Evolutionary conservation across 2,329 filamentous ascomycete genomes (phyloP).

Genomic region (Chaetomium sp.): DNA sequence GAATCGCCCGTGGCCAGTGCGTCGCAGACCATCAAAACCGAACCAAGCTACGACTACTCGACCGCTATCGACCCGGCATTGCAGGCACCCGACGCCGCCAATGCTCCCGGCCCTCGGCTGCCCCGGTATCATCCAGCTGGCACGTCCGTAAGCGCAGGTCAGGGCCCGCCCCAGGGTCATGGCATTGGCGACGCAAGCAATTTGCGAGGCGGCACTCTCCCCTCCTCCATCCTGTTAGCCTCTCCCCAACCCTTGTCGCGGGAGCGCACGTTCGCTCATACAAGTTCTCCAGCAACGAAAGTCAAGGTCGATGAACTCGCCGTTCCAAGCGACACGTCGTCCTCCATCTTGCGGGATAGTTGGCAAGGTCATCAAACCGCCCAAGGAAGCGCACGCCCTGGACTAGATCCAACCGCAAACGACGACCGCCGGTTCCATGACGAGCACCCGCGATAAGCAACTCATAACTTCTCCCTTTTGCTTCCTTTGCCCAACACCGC

Average conservation of each 20-base stretch:
- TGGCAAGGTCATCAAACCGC: constrained; percentile 64
- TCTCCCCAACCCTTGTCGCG: constrained; percentile 21
- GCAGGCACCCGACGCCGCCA: constrained; percentile 19
- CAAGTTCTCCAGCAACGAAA: constrained; percentile 46
- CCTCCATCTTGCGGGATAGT: constrained; percentile 45
- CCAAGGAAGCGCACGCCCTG: constrained; percentile 62
- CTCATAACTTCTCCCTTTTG: constrained; percentile 59
- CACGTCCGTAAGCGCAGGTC: constrained; percentile 8
- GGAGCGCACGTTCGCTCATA: constrained; percentile 38
- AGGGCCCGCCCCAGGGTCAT: background rate
- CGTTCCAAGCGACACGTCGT: constrained; percentile 50
- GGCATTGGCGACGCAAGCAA: constrained; percentile 12
- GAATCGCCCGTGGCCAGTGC: constrained; percentile 26
- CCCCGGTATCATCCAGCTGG: constrained; percentile 20
- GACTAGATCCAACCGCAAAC: constrained; percentile 45
- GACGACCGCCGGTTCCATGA: constrained; percentile 30
- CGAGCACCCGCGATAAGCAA: constrained; percentile 45
- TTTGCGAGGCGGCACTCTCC: constrained; percentile 42
- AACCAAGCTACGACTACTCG: constrained; percentile 31
- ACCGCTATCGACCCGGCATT: constrained; percentile 29
- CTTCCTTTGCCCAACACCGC: constrained; percentile 54
- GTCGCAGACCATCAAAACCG: constrained; percentile 28
- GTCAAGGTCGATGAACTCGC: constrained; percentile 72
- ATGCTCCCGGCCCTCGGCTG: constrained; percentile 9
- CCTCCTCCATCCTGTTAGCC: constrained; percentile 18